Evolutionary conservation across 2,329 filamentous ascomycete species (phyloP), one percentile per base, ranked within the genome.

Genomic region (Talaromyces sp.): DNA sequence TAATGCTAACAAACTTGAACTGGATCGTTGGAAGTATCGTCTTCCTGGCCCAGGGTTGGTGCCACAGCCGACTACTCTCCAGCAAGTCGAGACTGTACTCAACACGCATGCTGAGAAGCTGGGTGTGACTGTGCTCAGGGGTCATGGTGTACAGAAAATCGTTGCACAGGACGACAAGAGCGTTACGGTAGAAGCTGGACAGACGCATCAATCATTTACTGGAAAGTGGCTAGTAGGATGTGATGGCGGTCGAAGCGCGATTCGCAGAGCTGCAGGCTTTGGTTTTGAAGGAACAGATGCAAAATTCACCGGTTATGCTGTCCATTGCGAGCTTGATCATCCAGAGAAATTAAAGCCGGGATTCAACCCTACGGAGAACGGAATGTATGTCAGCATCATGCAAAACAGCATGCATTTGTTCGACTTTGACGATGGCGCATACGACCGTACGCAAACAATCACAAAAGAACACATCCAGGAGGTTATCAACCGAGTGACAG

Each of bases 171-270:
- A 55, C 33, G 59, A 61, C 14, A 42, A 31, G 25, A 55, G 50
- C 33, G 59, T 61, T 28, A 61, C 59, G 2, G 59, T 61, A 54
- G 59, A 64, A 44, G 62, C 67, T 37, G 59, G 61, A 50, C 37
- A 63, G 57, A 54, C 35, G 7, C 12, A 58, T 61, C 31, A 64
- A 25, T 60, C 31, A 0, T 73, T 75, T 28, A 61, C 62, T 11
- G 69, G 64, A 5, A 69, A 70, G 28, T 80, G 77, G 73, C 71
- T 80, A 2, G 72, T 80, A 1, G 79, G 78, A 12, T 80, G 78
- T 60, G 79, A 81, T 63, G 78, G 78, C 16, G 77, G 76, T 3
- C 73, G 73, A 16, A 80, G 77, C 64, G 63, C 67, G 3, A 69
- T 79, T n/a, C 74, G 79, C 61, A 71, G 73, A 54, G 67, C 71